Evolutionary conservation across 2,329 filamentous ascomycete species (phyloP).

Genomic region (Diaporthe amygdali): DNA sequence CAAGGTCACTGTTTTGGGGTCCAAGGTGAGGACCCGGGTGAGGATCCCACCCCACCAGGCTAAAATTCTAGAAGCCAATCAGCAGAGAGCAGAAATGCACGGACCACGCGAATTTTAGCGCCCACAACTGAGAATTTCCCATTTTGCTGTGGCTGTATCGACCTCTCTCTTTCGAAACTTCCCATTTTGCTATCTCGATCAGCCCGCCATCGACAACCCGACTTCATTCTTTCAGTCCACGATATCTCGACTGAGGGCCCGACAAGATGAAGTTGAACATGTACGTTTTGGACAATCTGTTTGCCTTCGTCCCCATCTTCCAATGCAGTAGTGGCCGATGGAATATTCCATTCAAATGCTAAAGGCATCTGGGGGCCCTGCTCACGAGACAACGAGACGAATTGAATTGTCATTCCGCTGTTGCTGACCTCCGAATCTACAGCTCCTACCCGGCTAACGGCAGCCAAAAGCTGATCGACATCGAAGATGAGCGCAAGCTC

Average conservation of each 20-base stretch:
- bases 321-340: not conserved
- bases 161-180: conserved; percentile 17
- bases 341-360: not conserved
- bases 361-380: not conserved
- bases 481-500: conserved; percentile 99
- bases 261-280: conserved; percentile 66
- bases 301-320: too few species aligned
- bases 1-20: not conserved
- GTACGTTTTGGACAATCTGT: conserved; percentile 14
- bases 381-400: conserved; percentile 1
- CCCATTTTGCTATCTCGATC: conserved; percentile 13
- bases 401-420: not conserved
- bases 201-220: conserved; percentile 28
- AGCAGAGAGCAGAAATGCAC: not conserved
- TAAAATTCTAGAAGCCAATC: not conserved
- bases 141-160: conserved; percentile 19
- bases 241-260: conserved; percentile 40
- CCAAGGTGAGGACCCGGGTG: not conserved
- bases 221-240: conserved; percentile 34
- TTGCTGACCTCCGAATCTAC: conserved; percentile 38
- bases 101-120: conserved; percentile 25
- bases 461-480: conserved; percentile 98
- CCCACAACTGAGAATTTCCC: conserved; percentile 25
- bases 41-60: not conserved
- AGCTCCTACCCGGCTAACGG: conserved; percentile 95